Conservation (phyloP, 2,329 filamentous ascomycete species). For the Sclerotinia minor region DNA sequence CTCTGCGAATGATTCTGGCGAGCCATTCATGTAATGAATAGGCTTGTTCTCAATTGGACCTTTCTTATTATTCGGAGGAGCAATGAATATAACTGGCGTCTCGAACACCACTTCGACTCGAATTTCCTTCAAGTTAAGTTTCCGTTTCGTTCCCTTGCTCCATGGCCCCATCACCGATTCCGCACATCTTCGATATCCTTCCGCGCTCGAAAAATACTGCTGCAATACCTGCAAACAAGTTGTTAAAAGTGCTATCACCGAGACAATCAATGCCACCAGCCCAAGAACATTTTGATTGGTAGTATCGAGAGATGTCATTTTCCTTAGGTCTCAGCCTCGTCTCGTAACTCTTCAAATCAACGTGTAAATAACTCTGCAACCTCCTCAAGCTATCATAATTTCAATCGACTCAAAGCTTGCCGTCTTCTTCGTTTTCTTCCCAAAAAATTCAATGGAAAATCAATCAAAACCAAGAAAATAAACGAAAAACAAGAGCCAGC, state of each 20-base stretch:
- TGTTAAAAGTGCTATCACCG: slow-evolving; percentile 42
- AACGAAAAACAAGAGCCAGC: not conserved
- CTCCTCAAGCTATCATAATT: not conserved
- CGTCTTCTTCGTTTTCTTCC: too few relatives aligned
- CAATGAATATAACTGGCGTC: slow-evolving; percentile 42
- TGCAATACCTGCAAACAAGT: slow-evolving; percentile 42
- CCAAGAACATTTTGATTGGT: slow-evolving; percentile 39
- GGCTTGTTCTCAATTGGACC: slow-evolving; percentile 35
- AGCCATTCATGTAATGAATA: slow-evolving; percentile 38
- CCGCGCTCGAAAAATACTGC: slow-evolving; percentile 45
- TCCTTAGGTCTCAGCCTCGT: not conserved
- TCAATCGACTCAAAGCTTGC: not conserved
- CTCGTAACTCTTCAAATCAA: not conserved
- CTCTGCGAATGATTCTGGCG: slow-evolving; percentile 32
- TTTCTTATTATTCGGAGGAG: slow-evolving; percentile 35
- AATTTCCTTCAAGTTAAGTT: slow-evolving; percentile 41
- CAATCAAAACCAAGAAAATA: not conserved
- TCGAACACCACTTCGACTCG: slow-evolving; percentile 45
- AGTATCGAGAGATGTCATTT: slow-evolving; percentile 29
- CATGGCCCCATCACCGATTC: slow-evolving; percentile 41
- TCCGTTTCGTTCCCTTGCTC: slow-evolving; percentile 39
- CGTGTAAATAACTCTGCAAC: not conserved
- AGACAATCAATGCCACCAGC: slow-evolving; percentile 42
- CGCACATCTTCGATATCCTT: slow-evolving; percentile 39
- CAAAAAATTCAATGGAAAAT: not conserved